These are phyloP conservation scores for Boechera stricta DNA, from an alignment of 345 rosid genomes.

Conservation along the genomic window DNA sequence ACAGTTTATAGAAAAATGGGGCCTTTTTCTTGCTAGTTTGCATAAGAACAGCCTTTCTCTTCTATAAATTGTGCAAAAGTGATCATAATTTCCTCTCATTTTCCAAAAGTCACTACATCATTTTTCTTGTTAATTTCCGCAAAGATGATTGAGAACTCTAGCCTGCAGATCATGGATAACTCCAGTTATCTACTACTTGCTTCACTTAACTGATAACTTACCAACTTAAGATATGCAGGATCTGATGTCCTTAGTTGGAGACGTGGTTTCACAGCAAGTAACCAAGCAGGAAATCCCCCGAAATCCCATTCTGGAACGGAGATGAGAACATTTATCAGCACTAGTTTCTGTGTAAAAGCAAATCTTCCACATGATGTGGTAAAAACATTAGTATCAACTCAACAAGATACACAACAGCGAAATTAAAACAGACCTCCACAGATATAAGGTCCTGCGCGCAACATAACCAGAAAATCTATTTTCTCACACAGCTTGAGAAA, in stretches of 20 bases:
- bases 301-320: slow-evolving; percentile 84
- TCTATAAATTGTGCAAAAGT: slow-evolving; percentile 1
- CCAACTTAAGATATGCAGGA: slow-evolving; percentile 73
- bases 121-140: background rate
- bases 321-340: slow-evolving; percentile 14
- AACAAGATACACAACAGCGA: background rate
- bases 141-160: background rate
- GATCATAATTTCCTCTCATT: background rate
- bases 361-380: background rate
- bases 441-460: slow-evolving; percentile 93
- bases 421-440: slow-evolving; percentile 70
- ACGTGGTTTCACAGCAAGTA: slow-evolving; percentile 72
- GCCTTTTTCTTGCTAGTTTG: background rate
- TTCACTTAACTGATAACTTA: slow-evolving; percentile 40
- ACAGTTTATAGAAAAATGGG: no score
- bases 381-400: background rate
- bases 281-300: slow-evolving; percentile 95
- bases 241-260: slow-evolving; percentile 77
- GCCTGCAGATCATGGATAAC: background rate
- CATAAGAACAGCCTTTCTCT: background rate
- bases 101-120: background rate
- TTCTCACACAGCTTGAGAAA: slow-evolving; percentile 83
- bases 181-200: slow-evolving; percentile 8
- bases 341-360: background rate
- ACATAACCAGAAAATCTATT: slow-evolving; percentile 83